Percentiles rank a stretch among this genome's conserved stretches.
These are phyloP conservation scores for Petunia axillaris DNA, from an alignment of 257 asterid species.

Conservation along the genomic window DNA sequence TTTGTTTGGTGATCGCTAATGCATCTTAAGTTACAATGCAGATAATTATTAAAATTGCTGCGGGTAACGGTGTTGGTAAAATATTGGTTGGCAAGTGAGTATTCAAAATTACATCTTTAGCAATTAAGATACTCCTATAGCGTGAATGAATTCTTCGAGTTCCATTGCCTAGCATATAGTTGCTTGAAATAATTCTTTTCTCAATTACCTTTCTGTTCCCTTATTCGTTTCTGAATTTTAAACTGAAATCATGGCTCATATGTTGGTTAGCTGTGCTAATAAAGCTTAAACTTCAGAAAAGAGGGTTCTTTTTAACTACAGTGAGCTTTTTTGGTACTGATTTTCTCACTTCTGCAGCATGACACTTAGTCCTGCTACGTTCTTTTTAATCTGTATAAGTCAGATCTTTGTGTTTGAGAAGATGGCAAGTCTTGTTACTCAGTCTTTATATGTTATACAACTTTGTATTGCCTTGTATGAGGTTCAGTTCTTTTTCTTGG, in stretches of 20 bases:
- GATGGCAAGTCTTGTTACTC: not conserved
- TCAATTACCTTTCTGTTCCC: slow-evolving; percentile 9
- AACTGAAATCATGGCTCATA: not conserved
- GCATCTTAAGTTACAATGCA: slow-evolving; percentile 43
- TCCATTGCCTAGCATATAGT: not conserved
- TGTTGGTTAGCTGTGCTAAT: not conserved
- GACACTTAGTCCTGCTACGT: not conserved
- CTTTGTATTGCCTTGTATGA: not conserved
- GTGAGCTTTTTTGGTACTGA: not conserved
- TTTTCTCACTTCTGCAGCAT: not conserved
- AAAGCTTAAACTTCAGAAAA: not conserved
- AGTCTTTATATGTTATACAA: not conserved
- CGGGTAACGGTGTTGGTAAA: slow-evolving; percentile 91
- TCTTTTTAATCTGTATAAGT: not conserved
- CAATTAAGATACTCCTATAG: not conserved
- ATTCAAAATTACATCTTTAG: not conserved
- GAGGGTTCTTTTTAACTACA: not conserved
- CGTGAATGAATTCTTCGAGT: not conserved
- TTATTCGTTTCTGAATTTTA: not conserved
- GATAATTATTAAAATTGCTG: slow-evolving; percentile 91
- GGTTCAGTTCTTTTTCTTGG: not conserved
- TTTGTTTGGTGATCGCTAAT: slow-evolving; percentile 32
- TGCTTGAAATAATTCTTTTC: slow-evolving; percentile 6
- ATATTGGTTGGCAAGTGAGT: slow-evolving; percentile 92
- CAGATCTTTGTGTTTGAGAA: not conserved